Evolutionary conservation across 352 stramenopile genomes (phyloP).

Genomic region (Pythium aristosporum): DNA sequence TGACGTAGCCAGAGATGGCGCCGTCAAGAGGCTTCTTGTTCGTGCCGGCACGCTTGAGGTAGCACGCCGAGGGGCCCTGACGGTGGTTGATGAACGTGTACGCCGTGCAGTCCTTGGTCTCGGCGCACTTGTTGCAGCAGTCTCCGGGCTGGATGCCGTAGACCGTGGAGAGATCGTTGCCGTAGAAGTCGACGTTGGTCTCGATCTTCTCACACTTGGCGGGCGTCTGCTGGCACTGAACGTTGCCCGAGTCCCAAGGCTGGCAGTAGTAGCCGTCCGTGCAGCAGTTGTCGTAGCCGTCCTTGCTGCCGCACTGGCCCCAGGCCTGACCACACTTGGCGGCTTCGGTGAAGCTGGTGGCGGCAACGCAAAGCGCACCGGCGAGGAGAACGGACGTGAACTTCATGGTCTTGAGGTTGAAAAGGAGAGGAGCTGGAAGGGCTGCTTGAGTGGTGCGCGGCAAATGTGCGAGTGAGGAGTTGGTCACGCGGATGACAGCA

Average conservation of each 20-base stretch:
- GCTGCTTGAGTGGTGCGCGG: background rate
- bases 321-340: background rate
- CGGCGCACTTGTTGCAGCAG: conserved; percentile 26
- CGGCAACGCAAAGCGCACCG: background rate
- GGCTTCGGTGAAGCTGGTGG: background rate
- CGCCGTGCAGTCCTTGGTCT: conserved; percentile 35
- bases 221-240: conserved; percentile 38
- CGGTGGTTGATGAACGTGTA: conserved; percentile 41
- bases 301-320: conserved; percentile 10
- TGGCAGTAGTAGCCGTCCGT: conserved; percentile 39
- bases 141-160: conserved; percentile 37
- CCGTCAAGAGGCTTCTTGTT: background rate
- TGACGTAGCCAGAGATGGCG: conserved; percentile 14
- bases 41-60: conserved; percentile 6
- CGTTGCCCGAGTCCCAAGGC: conserved; percentile 37
- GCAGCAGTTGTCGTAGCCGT: conserved; percentile 30
- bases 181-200: conserved; percentile 39
- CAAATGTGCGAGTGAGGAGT: conserved; percentile 8
- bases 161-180: conserved; percentile 39
- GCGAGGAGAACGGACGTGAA: background rate
- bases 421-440: background rate
- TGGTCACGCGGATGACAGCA: too few relatives aligned
- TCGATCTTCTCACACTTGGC: conserved; percentile 35
- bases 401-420: conserved; percentile 7
- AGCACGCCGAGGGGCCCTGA: conserved; percentile 1